Base-by-base conservation (phyloP, 208 protist genomes). In the Wallacemonas sp. region DNA sequence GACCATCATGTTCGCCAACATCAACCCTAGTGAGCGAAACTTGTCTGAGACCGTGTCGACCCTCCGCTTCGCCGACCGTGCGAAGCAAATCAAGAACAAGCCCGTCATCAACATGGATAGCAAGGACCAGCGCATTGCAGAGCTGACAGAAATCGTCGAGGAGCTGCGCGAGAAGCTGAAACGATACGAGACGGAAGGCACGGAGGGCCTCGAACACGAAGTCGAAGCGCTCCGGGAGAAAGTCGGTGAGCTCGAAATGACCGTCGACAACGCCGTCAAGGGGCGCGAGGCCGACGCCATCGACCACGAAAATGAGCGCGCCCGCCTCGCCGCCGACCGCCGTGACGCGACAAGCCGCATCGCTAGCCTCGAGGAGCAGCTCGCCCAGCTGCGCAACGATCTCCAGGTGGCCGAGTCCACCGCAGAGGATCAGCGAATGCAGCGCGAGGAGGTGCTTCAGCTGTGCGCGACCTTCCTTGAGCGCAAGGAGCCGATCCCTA, bases 21-120 rank as follows among this genome's bases (percentile, higher is more conserved):
- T 94, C 78, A 87, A 85, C 54, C 87, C 88, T 33, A 90, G 88
- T 65, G 88, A 94, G 62, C 76, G 75, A 57, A 96, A 96, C 71
- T 48, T 93, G 32, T 94, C 91, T 15, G 87, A 96, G 75, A 94
- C 91, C 6, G 76, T 94, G 22, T 94, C 88, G 52, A 96, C 91
- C 12, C 78, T 96, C 24, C 87, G 87, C 57, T 96, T 96, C 48
- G 90, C 87, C 19, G 83, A 94, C 58, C 83, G 92, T 27, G 92
- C 92, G 32, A 96, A 94, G 76, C 87, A 95, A 66, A 96, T 97
- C 69, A 94, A 94, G 80, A 97, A 97, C 76, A 97, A 96, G 72
- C 82, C 89, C 3, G 80, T 91, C 21, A 74, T 96, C 53, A 91
- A 94, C 59, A 91, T 93, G 86, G 88, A 94, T 71, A 76, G 85